These are phyloP conservation scores for Xylariaceae sp. DNA, from an alignment of 2,329 filamentous ascomycete species.

Conservation along the genomic window DNA sequence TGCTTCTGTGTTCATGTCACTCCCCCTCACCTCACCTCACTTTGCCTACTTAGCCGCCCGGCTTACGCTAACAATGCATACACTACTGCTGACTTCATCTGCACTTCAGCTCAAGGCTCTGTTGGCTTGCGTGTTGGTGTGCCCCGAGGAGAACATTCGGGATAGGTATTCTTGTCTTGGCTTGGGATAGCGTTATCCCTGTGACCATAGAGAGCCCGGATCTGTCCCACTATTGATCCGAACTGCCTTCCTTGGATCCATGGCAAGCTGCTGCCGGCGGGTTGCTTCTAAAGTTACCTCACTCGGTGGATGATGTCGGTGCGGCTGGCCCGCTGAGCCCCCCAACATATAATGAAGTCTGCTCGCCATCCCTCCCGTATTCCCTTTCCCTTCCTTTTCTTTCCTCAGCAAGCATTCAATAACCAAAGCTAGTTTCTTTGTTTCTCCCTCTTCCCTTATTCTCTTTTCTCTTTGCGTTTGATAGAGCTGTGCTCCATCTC, in stretches of 20 bases:
- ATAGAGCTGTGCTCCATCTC: conserved; percentile 54
- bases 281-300: conserved; percentile 23
- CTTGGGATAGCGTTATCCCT: conserved; percentile 15
- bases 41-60: conserved; percentile 42
- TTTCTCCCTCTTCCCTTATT: conserved; percentile 46
- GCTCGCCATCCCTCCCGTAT: conserved; percentile 36
- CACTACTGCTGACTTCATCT: conserved; percentile 29
- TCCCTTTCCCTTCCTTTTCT: conserved; percentile 41
- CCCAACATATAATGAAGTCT: conserved; percentile 40
- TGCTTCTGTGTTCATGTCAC: conserved; percentile 6
- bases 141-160: conserved; percentile 13
- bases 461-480: conserved; percentile 47
- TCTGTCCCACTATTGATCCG: conserved; percentile 18
- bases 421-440: conserved; percentile 51
- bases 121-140: conserved; percentile 23
- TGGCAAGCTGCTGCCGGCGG: conserved; percentile 20
- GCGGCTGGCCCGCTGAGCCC: conserved; percentile 32
- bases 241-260: conserved; percentile 23
- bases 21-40: conserved; percentile 24
- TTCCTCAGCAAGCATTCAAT: conserved; percentile 65
- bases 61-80: conserved; percentile 33
- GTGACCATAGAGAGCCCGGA: conserved; percentile 27
- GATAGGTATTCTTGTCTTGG: conserved; percentile 28
- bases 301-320: conserved; percentile 14
- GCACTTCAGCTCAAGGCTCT: conserved; percentile 25